Evolutionary conservation across 2,329 filamentous ascomycete genomes (phyloP), one percentile per base, ranked within the genome.

Genomic region (Blumeriella jaapii): DNA sequence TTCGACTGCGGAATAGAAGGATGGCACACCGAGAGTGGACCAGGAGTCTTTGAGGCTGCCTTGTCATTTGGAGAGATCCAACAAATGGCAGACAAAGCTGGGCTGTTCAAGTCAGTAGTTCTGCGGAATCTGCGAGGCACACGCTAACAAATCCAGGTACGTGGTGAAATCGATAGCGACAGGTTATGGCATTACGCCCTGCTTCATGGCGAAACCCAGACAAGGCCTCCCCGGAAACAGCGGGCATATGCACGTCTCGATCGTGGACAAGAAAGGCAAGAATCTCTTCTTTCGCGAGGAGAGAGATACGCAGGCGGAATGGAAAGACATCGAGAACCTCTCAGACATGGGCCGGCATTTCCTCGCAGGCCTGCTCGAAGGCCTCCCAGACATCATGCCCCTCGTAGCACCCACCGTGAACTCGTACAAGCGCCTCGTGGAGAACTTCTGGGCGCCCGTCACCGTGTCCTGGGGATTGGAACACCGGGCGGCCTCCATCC

Each of bases 371-470:
- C 61, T 98, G 2, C 69, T 98, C 0, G 79, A 84, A 15, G 91
- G 89, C 10, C 69, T 98, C 3, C 85, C 91, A 2, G 85, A 95
- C 54, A 75, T 96, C 48, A 98, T 98, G 91, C 91, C 91, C 1
- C 67, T 96, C 39, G 68, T 98, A 9, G 91, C 89, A 1, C 91
- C 91, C 0, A 98, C 85, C 1, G 74, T 98, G 54, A 98, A 98
- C 68, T 93, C 84, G 42, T 98, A 98, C 68, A 98, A 98, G 63
- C 79, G 91, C 3, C 71, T 98, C 0, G 91, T 98, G 2, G 91
- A 98, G 65, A 96, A 96, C 62, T 96, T 95, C 62, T 98, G 91
- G 91, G 91, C 91, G 0, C 91, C 91, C 0, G 91, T 98, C 5
- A 95, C 89, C 0, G 91, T 96, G 0, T 94, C 85, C 0, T 98